Conservation (phyloP, 2,329 filamentous ascomycete species). For the Orbilia brochopaga region DNA sequence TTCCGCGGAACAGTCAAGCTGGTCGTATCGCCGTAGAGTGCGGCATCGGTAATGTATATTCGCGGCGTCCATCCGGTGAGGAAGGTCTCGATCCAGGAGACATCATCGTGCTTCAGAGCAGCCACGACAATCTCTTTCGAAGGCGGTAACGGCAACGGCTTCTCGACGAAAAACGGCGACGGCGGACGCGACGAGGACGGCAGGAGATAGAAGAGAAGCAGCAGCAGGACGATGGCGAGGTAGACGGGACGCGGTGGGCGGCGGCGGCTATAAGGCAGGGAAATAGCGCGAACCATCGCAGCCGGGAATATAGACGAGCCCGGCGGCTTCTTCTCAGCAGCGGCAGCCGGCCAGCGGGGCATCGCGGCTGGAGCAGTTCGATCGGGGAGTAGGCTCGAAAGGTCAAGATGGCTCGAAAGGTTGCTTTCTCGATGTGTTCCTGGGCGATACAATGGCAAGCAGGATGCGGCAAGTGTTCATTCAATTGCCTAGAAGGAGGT, state of each 20-base stretch:
- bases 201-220: conserved; percentile 38
- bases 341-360: background rate
- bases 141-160: background rate
- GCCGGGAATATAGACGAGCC: conserved; percentile 4
- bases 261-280: conserved; percentile 16
- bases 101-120: conserved; percentile 56
- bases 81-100: conserved; percentile 60
- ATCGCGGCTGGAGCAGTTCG: background rate
- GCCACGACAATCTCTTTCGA: conserved; percentile 56
- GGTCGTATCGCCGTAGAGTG: conserved; percentile 28
- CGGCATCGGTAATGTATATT: conserved; percentile 51
- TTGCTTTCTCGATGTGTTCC: too few relatives aligned
- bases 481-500: too few relatives aligned
- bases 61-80: conserved; percentile 56
- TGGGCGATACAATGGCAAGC: too few relatives aligned
- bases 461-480: too few relatives aligned
- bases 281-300: conserved; percentile 33
- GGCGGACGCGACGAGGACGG: conserved; percentile 12
- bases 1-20: conserved; percentile 55
- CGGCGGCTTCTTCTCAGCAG: background rate
- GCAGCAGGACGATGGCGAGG: conserved; percentile 27
- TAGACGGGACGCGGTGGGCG: conserved; percentile 8
- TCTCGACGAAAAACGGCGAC: background rate
- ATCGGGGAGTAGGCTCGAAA: background rate
- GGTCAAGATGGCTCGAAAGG: background rate